Conservation (phyloP, 2,329 filamentous ascomycete species). For the Lasiodiplodia gonubiensis region DNA sequence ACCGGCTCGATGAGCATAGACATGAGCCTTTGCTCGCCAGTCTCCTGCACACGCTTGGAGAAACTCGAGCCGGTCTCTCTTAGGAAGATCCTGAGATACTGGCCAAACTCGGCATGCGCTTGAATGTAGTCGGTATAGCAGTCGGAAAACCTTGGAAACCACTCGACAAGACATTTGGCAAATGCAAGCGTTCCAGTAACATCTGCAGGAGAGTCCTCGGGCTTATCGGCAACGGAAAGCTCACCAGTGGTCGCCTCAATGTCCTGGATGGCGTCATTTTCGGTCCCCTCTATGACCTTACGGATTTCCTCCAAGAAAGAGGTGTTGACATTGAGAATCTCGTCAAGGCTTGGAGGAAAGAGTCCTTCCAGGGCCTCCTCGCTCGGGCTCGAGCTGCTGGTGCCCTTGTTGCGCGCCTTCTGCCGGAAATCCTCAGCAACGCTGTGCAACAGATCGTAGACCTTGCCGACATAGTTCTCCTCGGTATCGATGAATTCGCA, state of each 20-base stretch:
- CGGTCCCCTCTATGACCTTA: conserved; percentile 78
- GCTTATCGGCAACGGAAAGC: neutral
- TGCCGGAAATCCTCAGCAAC: conserved; percentile 81
- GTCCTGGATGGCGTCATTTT: conserved; percentile 78
- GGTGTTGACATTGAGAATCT: conserved; percentile 81
- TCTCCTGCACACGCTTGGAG: conserved; percentile 76
- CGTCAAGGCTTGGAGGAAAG: conserved; percentile 80
- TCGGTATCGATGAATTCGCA: conserved; percentile 91
- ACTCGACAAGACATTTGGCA: conserved; percentile 81
- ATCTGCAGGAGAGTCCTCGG: conserved; percentile 54
- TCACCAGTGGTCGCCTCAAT: conserved; percentile 62
- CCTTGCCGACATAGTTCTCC: conserved; percentile 87
- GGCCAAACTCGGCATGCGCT: conserved; percentile 84
- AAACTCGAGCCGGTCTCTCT: conserved; percentile 81
- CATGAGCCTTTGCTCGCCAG: conserved; percentile 87
- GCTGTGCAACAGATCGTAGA: conserved; percentile 80
- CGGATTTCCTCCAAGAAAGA: conserved; percentile 79
- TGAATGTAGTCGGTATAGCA: conserved; percentile 94
- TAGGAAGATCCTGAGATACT: conserved; percentile 78
- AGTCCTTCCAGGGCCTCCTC: conserved; percentile 74
- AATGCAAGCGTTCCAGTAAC: conserved; percentile 79
- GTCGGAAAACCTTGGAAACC: conserved; percentile 90
- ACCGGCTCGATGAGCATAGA: conserved; percentile 96
- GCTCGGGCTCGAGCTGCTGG: conserved; percentile 71
- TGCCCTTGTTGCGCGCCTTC: conserved; percentile 64